These are phyloP conservation scores for Eucalyptus coolabah DNA, from an alignment of 345 rosid species.

Conservation along the genomic window DNA sequence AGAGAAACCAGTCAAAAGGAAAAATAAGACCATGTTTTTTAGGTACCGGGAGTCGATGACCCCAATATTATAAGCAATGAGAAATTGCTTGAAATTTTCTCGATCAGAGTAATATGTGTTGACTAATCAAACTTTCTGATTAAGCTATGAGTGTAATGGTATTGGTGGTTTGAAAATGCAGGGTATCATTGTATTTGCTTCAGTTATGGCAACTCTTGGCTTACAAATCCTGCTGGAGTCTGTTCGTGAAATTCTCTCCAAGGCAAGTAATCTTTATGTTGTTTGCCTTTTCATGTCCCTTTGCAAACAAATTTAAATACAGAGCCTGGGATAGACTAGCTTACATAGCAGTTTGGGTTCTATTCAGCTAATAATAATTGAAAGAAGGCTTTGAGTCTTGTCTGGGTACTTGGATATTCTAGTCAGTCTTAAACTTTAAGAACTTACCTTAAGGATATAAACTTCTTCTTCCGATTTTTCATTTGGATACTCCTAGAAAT, in stretches of 20 bases:
- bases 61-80: not conserved
- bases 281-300: not conserved
- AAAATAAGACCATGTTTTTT: not conserved
- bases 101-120: not conserved
- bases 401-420: not conserved
- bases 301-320: not conserved
- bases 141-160: not conserved
- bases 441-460: not conserved
- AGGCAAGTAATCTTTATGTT: not conserved
- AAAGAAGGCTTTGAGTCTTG: not conserved
- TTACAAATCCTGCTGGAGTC: slow-evolving; percentile 23
- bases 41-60: not conserved
- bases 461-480: not conserved
- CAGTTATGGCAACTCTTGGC: slow-evolving; percentile 28
- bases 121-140: not conserved
- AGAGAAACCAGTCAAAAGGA: not conserved
- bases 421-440: not conserved
- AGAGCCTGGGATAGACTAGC: not conserved
- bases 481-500: not conserved
- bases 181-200: slow-evolving; percentile 26
- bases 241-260: slow-evolving; percentile 6
- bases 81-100: not conserved
- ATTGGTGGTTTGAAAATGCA: not conserved
- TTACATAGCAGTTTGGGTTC: not conserved
- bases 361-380: not conserved